Percentiles rank a stretch among this genome's conserved stretches.
Evolutionary conservation across 129 eudicot species (phyloP).

Genomic region (Dittrichia graveolens): DNA sequence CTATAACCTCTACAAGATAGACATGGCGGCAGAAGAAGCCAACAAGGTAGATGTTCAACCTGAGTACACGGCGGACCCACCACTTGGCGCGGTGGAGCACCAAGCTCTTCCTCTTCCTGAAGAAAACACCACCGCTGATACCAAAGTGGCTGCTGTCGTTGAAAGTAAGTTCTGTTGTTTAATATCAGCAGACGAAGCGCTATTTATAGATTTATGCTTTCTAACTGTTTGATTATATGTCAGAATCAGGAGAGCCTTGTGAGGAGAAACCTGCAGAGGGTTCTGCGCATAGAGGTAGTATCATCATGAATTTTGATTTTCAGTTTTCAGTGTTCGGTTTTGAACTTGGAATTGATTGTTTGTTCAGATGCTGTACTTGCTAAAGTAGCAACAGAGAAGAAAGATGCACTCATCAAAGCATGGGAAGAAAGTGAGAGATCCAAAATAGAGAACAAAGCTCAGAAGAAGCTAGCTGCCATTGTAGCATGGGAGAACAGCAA

Average conservation of each 20-base stretch:
- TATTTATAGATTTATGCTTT: not conserved
- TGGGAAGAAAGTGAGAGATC: constrained; percentile 98
- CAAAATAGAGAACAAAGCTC: constrained; percentile 90
- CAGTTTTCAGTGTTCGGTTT: not conserved
- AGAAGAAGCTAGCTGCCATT: constrained; percentile 61
- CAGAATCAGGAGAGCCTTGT: constrained; percentile 47
- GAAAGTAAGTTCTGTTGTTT: constrained; percentile 48
- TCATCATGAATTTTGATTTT: not conserved
- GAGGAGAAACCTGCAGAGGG: constrained; percentile 71
- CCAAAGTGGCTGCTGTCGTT: constrained; percentile 48
- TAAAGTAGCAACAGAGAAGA: constrained; percentile 81
- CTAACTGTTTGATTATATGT: constrained; percentile 26
- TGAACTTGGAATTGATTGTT: not conserved
- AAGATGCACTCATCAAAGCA: constrained; percentile 73
- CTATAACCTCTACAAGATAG: not conserved
- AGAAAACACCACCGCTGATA: constrained; percentile 42
- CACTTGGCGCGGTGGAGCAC: constrained; percentile 48
- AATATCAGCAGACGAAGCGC: not conserved
- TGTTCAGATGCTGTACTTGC: constrained; percentile 69
- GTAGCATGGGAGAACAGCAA: constrained; percentile 88
- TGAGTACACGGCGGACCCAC: constrained; percentile 38
- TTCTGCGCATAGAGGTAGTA: constrained; percentile 74
- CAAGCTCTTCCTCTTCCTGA: constrained; percentile 41
- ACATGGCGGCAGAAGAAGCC: constrained; percentile 66
- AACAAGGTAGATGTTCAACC: constrained; percentile 55